phyloP scores from a whole-genome alignment of 306 rosid species.

The Hylodesmum podocarpum region DNA sequence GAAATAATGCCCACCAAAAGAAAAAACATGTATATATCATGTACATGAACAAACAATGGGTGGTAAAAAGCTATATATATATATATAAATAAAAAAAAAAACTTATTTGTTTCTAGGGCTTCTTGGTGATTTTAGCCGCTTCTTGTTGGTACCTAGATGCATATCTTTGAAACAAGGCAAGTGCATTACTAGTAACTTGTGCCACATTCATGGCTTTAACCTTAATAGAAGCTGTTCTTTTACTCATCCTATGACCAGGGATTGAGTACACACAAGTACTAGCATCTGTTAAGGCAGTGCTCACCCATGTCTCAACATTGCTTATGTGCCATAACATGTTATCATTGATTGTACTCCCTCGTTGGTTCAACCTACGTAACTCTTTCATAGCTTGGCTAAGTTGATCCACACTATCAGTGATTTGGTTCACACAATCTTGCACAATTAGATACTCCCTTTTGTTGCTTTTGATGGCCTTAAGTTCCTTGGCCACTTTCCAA shows the following conservation, averaged over 20 bases:
- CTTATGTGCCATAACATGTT: conserved; percentile 59
- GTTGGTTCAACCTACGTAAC: conserved; percentile 24
- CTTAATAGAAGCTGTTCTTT: conserved; percentile 47
- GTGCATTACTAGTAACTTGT: conserved; percentile 53
- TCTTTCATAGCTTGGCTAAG: conserved; percentile 51
- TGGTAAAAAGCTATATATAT: neutral
- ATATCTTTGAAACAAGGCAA: conserved; percentile 57
- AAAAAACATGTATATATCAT: conserved; percentile 35
- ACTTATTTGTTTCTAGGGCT: neutral
- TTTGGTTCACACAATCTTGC: conserved; percentile 55
- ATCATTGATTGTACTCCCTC: conserved; percentile 8
- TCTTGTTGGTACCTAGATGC: conserved; percentile 36
- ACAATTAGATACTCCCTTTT: conserved; percentile 35
- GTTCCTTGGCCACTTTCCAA: conserved; percentile 34
- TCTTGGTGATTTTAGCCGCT: conserved; percentile 5
- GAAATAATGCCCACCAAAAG: conserved; percentile 30
- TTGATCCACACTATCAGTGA: conserved; percentile 56
- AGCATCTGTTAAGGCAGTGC: conserved; percentile 63
- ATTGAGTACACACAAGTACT: conserved; percentile 46
- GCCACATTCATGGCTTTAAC: conserved; percentile 63
- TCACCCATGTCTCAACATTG: conserved; percentile 69
- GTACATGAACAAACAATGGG: conserved; percentile 28
- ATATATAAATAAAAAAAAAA: too few species aligned
- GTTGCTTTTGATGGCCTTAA: conserved; percentile 24
- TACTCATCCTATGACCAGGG: conserved; percentile 48